phyloP scores from a whole-genome alignment of 192 early-diverging fungal genomes.

The Umbelopsis sp. region DNA sequence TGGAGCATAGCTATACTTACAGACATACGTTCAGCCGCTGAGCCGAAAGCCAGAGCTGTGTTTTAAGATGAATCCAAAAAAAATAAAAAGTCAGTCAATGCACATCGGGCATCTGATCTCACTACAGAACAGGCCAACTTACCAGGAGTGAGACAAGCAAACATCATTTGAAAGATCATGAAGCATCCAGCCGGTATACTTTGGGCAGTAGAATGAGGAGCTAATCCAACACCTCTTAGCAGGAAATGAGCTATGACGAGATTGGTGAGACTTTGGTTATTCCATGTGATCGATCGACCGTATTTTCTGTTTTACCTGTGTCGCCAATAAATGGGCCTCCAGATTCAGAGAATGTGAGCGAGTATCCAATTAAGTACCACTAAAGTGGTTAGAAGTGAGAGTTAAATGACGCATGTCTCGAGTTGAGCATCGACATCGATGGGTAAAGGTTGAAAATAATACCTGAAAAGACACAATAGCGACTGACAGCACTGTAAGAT shows the following conservation, averaged over 20 bases:
- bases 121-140: neutral
- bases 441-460: neutral
- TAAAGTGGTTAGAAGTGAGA: slow-evolving; percentile 7
- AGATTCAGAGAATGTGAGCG: slow-evolving; percentile 66
- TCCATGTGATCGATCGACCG: neutral
- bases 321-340: slow-evolving; percentile 76
- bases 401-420: neutral
- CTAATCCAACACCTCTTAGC: slow-evolving; percentile 56
- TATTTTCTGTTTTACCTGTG: slow-evolving; percentile 27
- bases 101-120: neutral
- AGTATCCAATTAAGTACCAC: slow-evolving; percentile 77
- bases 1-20: slow-evolving; percentile 32
- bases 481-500: slow-evolving; percentile 68
- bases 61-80: neutral
- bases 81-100: neutral
- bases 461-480: slow-evolving; percentile 67
- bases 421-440: too few species aligned
- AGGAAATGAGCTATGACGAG: slow-evolving; percentile 52
- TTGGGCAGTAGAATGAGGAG: slow-evolving; percentile 57
- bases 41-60: slow-evolving; percentile 65
- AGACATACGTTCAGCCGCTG: slow-evolving; percentile 74
- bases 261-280: neutral
- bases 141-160: slow-evolving; percentile 69
- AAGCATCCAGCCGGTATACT: slow-evolving; percentile 66
- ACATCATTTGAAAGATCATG: slow-evolving; percentile 81